Evolutionary conservation across 306 rosid genomes (phyloP), one percentile per base, ranked within the genome.

Genomic region (Castanea sativa): DNA sequence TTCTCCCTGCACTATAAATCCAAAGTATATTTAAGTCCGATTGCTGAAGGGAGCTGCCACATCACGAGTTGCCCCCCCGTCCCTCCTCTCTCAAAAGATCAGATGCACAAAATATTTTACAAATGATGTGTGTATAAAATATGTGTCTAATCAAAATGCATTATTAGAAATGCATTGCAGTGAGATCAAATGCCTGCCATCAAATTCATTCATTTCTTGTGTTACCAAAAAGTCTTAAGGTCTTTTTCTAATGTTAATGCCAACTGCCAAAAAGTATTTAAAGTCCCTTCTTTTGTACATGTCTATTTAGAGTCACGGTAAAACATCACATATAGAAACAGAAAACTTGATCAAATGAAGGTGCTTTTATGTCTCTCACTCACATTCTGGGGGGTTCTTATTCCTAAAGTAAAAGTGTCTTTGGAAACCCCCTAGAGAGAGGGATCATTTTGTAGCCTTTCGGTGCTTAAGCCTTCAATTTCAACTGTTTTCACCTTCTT

Each of bases 391-490:
- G 20, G 51, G 23, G 7, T 73, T 58, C 53, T 77, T 38, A 51
- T 73, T 80, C 49, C 55, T 75, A 55, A 60, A 67, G 82, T 71
- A 63, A 78, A 91, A 88, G 85, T 78, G 75, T 75, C 88, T 81
- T 85, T 76, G 89, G 85, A 81, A 83, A 81, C 55, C 89, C 89
- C 70, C 72, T 8, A 53, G 55, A 73, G 77, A 82, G 81, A 67
- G 76, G 68, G 75, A 77, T 85, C 77, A 86, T 94, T 86, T 81
- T 77, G 67, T 90, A 88, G 90, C 76, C 99, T 93, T 95, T 95
- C 96, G 98, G 99, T 93, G 98, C 91, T 87, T 89, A 84, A 83
- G 69, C 16, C 53, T 49, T 49, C 53, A 49, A 49, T 49, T 88
- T 87, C 91, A 87, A 87, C 88, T 35, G 69, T 76, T 79, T 78